Evolutionary conservation across 257 asterid species (phyloP).

Genomic region (Cruciata laevipes): DNA sequence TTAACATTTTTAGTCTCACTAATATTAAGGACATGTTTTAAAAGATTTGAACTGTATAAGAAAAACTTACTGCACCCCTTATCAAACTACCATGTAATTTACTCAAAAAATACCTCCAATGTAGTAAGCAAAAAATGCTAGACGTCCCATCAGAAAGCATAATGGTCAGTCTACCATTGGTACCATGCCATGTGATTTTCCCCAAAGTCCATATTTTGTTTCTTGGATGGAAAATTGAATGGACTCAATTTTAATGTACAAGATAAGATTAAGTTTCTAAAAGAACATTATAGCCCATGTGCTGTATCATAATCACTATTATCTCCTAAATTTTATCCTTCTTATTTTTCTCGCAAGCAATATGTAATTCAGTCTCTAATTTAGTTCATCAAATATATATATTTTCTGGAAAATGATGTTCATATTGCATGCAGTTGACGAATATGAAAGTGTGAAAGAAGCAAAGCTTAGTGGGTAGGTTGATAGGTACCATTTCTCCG

Average conservation of each 20-base stretch:
- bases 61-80: too few relatives aligned
- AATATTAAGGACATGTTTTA: too few relatives aligned
- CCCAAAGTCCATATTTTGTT: neutral
- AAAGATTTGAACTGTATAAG: too few relatives aligned
- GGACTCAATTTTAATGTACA: neutral
- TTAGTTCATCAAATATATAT: neutral
- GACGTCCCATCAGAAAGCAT: conserved; percentile 9
- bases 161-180: neutral
- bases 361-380: too few relatives aligned
- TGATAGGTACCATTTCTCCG: neutral
- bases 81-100: too few relatives aligned
- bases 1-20: too few relatives aligned
- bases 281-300: neutral
- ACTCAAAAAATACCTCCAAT: neutral
- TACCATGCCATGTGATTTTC: conserved; percentile 23
- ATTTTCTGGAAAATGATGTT: too few relatives aligned
- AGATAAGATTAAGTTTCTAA: conserved; percentile 10
- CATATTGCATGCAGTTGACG: neutral
- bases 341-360: too few relatives aligned
- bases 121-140: conserved; percentile 14
- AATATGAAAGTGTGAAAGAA: neutral
- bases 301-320: neutral
- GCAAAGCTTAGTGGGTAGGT: conserved; percentile 13
- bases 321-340: too few relatives aligned
- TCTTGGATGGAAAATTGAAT: neutral